A percentile compares a stretch with the other conserved stretches of the same genome.
These are phyloP conservation scores for Chlamydomonas incerta DNA, from an alignment of 139 green algal genomes.

Conservation along the genomic window DNA sequence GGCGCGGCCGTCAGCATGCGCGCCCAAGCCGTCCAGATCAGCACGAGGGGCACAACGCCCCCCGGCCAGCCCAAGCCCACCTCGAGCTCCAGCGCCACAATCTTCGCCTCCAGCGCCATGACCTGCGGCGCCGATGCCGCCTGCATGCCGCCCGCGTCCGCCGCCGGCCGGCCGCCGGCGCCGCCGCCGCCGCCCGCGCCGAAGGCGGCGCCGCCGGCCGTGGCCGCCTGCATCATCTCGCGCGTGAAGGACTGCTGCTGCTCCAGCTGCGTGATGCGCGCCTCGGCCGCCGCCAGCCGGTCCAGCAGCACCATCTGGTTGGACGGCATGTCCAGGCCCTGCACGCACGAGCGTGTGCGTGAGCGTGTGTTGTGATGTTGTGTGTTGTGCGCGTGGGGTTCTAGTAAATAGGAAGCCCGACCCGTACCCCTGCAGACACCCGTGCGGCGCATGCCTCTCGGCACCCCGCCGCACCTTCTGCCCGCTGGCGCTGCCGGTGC, in stretches of 20 bases:
- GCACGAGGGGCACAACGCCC: background rate
- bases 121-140: slow-evolving; percentile 9
- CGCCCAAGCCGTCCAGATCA: background rate
- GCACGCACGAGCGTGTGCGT: too few relatives aligned
- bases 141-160: background rate
- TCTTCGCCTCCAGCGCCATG: slow-evolving; percentile 36
- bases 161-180: background rate
- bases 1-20: too few relatives aligned
- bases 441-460: too few relatives aligned
- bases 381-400: too few relatives aligned
- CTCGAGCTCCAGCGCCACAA: slow-evolving; percentile 27
- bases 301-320: slow-evolving; percentile 40
- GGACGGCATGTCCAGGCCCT: slow-evolving; percentile 27
- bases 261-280: slow-evolving; percentile 46
- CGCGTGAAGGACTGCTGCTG: slow-evolving; percentile 33
- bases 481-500: background rate
- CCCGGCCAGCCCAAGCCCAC: background rate
- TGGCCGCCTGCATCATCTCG: slow-evolving; percentile 38
- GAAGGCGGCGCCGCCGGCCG: background rate
- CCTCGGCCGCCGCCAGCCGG: slow-evolving; percentile 13
- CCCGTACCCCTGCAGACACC: too few relatives aligned
- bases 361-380: too few relatives aligned
- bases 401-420: too few relatives aligned
- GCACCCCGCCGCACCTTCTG: background rate
- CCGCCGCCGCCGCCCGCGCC: too few relatives aligned